Conservation (phyloP, 192 early-diverging fungal genomes). For the Coemansia sp. region DNA sequence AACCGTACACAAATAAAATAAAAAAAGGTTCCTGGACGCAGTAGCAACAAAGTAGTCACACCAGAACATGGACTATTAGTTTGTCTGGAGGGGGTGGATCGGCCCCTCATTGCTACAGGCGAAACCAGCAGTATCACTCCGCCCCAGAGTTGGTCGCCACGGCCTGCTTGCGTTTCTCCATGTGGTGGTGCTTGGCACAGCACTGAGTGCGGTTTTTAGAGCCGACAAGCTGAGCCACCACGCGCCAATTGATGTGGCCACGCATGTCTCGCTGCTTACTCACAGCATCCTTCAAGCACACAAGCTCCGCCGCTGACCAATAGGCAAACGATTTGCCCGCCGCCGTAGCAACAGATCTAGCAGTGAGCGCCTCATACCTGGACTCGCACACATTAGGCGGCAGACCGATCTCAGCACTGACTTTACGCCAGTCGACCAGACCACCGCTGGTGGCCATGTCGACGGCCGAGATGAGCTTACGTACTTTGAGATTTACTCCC, state of each 20-base stretch:
- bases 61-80: not conserved
- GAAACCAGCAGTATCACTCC: not conserved
- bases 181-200: not conserved
- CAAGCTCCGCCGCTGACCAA: not conserved
- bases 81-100: not conserved
- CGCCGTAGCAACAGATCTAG: not conserved
- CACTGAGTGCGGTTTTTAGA: not conserved
- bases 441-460: not conserved
- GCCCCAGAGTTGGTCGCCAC: not conserved
- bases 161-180: not conserved
- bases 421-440: constrained; percentile 5
- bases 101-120: not conserved
- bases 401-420: not conserved
- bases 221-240: not conserved
- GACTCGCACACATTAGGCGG: constrained; percentile 6
- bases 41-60: not conserved
- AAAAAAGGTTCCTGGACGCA: not conserved
- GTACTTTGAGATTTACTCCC: not conserved
- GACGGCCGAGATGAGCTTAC: not conserved
- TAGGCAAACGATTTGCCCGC: not conserved
- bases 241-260: constrained; percentile 4
- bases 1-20: too few relatives aligned
- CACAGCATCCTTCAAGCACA: constrained; percentile 1
- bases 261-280: not conserved
- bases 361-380: not conserved